phyloP scores from a whole-genome alignment of 2,329 filamentous ascomycete species.

The Aspergillus puulaauensis region DNA sequence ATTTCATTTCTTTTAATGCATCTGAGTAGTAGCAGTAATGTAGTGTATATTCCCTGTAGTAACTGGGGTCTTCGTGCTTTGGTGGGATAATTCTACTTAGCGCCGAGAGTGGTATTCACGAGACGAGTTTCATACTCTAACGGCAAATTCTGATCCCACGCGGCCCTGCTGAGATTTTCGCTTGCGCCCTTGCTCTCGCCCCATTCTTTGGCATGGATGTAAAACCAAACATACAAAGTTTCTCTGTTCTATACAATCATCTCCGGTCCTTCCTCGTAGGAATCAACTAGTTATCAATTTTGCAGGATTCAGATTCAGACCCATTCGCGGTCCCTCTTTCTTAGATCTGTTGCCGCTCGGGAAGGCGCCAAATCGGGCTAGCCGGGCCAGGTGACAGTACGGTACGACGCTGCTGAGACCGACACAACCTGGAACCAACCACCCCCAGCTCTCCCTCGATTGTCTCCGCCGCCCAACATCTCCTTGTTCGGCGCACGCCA shows the following conservation, averaged over 20 bases:
- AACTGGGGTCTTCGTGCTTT: neutral
- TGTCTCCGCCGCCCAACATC: slow-evolving; percentile 24
- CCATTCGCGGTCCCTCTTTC: neutral
- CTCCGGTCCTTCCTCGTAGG: neutral
- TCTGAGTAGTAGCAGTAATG: neutral
- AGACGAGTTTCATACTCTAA: neutral
- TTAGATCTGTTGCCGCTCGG: slow-evolving; percentile 14
- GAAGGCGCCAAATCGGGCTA: slow-evolving; percentile 18
- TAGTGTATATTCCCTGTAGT: neutral
- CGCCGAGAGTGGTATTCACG: neutral
- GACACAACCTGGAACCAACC: slow-evolving; percentile 19
- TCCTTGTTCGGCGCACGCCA: slow-evolving; percentile 31
- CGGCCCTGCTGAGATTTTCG: neutral
- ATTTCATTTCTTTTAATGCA: neutral
- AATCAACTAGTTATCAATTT: neutral
- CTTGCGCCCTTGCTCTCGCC: too few species aligned
- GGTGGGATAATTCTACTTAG: neutral
- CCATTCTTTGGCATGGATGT: neutral
- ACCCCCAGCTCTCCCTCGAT: slow-evolving; percentile 22
- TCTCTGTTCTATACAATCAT: neutral
- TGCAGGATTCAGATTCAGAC: neutral
- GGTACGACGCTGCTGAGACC: neutral
- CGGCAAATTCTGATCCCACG: slow-evolving; percentile 14
- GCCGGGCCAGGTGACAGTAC: slow-evolving; percentile 9
- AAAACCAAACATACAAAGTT: neutral